A percentile compares a stretch with the other conserved stretches of the same genome.
Evolutionary conservation across 805 yeast genomes (phyloP).

Genomic region (Lipomyces japonicus): DNA sequence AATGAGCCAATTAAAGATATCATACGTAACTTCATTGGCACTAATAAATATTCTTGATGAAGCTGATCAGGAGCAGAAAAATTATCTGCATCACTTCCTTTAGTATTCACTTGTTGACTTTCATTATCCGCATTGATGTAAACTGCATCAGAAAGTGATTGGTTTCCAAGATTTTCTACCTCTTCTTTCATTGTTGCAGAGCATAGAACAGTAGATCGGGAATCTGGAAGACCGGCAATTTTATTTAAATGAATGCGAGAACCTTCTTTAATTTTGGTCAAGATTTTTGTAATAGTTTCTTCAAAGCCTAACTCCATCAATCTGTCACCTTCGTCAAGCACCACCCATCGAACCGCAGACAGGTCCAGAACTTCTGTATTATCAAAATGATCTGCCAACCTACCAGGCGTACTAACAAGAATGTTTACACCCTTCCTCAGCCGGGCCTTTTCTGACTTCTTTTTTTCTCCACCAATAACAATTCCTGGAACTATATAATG

Average conservation of each 20-base stretch:
- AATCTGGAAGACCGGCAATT: slow-evolving; percentile 52
- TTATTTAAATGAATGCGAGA: slow-evolving; percentile 43
- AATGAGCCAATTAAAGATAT: slow-evolving; percentile 73
- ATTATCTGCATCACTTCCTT: slow-evolving; percentile 3
- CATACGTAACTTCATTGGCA: slow-evolving; percentile 86
- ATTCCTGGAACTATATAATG: slow-evolving; percentile 92
- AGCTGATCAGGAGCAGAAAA: slow-evolving; percentile 84
- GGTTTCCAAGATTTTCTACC: slow-evolving; percentile 75
- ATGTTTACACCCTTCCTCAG: slow-evolving; percentile 92
- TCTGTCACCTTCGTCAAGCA: slow-evolving; percentile 94
- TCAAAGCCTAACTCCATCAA: slow-evolving; percentile 95
- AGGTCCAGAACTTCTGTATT: slow-evolving; percentile 75
- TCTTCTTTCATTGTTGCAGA: slow-evolving; percentile 88
- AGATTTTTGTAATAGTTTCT: slow-evolving; percentile 78
- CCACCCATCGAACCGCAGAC: slow-evolving; percentile 75
- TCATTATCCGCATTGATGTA: slow-evolving; percentile 35
- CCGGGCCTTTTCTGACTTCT: slow-evolving; percentile 93
- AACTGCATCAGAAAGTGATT: slow-evolving; percentile 69
- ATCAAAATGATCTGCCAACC: slow-evolving; percentile 90
- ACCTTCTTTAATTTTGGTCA: slow-evolving; percentile 51
- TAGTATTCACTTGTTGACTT: neutral
- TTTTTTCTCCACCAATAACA: slow-evolving; percentile 97
- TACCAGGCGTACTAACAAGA: slow-evolving; percentile 96
- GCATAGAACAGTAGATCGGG: slow-evolving; percentile 76
- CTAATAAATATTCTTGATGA: slow-evolving; percentile 71